phyloP scores from a whole-genome alignment of 164 flowering plant species.

The Pachysandra terminalis region DNA sequence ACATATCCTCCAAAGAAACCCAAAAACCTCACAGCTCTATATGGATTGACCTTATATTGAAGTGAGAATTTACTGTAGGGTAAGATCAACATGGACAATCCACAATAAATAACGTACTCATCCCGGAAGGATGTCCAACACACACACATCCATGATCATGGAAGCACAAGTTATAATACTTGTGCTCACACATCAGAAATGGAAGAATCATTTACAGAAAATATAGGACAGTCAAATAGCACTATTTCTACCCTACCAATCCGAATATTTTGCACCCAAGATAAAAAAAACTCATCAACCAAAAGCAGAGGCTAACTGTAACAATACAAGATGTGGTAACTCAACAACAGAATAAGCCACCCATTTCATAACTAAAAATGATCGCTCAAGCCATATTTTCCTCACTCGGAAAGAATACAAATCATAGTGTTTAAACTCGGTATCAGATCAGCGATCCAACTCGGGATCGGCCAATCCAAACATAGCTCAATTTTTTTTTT shows the following conservation, averaged over 20 bases:
- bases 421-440: too few species aligned
- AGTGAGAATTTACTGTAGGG: background rate
- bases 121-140: background rate
- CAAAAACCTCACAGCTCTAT: background rate
- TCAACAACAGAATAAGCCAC: background rate
- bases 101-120: background rate
- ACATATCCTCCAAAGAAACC: background rate
- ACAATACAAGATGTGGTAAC: too few species aligned
- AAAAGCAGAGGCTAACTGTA: background rate
- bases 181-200: background rate
- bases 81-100: background rate
- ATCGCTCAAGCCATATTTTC: background rate
- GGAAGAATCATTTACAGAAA: background rate
- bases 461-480: too few species aligned
- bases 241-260: slow-evolving; percentile 1
- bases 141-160: background rate
- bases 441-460: too few species aligned
- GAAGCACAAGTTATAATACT: background rate
- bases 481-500: too few species aligned
- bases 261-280: background rate
- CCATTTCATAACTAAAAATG: slow-evolving; percentile 5
- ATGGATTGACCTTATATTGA: background rate
- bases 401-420: background rate
- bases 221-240: background rate
- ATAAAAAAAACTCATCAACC: background rate